Conservation (phyloP, 306 rosid species). For the Comarum palustre region DNA sequence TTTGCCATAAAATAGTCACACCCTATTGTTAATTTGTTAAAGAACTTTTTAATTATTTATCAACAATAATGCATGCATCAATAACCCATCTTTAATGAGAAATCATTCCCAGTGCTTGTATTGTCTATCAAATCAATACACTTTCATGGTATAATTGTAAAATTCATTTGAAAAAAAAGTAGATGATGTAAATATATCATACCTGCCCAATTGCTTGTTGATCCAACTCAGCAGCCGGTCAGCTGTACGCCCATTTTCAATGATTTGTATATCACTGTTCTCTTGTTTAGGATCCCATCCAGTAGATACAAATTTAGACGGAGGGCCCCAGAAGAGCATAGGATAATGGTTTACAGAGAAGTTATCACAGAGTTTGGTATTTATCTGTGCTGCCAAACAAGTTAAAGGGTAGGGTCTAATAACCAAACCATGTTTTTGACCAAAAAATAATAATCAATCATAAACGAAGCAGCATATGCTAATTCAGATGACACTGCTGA, state of each 20-base stretch:
- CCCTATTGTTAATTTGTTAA: not conserved
- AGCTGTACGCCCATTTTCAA: conserved; percentile 71
- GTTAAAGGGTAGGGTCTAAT: conserved; percentile 39
- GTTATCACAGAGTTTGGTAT: conserved; percentile 85
- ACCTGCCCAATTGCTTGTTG: conserved; percentile 84
- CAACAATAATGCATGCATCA: not conserved
- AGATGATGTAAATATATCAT: conserved; percentile 32
- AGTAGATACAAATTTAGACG: conserved; percentile 72
- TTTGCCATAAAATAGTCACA: not conserved
- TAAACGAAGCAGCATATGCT: not conserved
- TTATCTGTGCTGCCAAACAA: conserved; percentile 95
- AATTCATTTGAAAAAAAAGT: conserved; percentile 16
- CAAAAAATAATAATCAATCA: not conserved
- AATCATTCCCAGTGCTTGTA: not conserved
- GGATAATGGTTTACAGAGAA: conserved; percentile 90
- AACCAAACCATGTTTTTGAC: conserved; percentile 31
- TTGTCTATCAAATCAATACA: not conserved
- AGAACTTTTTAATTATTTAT: not conserved
- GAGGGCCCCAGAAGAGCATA: conserved; percentile 91
- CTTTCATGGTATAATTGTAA: conserved; percentile 1
- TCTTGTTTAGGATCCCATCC: conserved; percentile 72
- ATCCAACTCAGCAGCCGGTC: conserved; percentile 81
- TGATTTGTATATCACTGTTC: conserved; percentile 56
- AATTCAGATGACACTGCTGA: not conserved
- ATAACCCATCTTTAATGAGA: not conserved